Evolutionary conservation across 2,329 filamentous ascomycete genomes (phyloP).

Genomic region (Zopfia rhizophila): DNA sequence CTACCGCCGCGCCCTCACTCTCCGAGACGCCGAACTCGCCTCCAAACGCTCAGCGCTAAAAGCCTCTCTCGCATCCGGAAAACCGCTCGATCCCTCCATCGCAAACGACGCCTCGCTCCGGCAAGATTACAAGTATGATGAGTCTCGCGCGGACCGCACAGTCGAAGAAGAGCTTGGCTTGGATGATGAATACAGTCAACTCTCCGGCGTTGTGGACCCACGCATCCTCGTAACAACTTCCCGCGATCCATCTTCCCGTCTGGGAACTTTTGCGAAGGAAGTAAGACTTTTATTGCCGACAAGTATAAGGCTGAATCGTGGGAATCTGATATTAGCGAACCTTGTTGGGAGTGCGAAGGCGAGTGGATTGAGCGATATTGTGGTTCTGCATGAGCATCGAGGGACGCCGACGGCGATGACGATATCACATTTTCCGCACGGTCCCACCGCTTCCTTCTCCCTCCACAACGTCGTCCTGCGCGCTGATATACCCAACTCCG

Average conservation of each 20-base stretch:
- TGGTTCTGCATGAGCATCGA: constrained; percentile 82
- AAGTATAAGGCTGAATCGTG: constrained; percentile 87
- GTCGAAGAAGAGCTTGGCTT: constrained; percentile 76
- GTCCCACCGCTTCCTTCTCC: constrained; percentile 86
- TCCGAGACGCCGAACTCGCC: constrained; percentile 85
- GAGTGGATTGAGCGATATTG: constrained; percentile 82
- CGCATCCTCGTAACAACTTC: constrained; percentile 91
- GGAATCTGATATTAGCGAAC: constrained; percentile 87
- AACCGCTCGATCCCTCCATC: constrained; percentile 81
- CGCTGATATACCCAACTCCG: constrained; percentile 89
- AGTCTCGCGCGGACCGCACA: constrained; percentile 75
- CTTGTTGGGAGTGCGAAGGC: constrained; percentile 84
- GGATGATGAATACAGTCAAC: constrained; percentile 89
- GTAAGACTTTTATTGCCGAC: constrained; percentile 86
- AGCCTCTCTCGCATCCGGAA: constrained; percentile 86
- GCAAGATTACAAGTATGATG: constrained; percentile 93
- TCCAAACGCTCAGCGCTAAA: constrained; percentile 91
- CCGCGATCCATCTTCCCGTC: constrained; percentile 82
- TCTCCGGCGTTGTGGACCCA: constrained; percentile 92
- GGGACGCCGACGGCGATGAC: constrained; percentile 92
- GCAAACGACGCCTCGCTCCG: constrained; percentile 87
- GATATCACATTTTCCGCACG: constrained; percentile 86
- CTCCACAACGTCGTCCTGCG: constrained; percentile 93
- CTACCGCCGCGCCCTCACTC: constrained; percentile 84
- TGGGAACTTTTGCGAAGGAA: constrained; percentile 94